Base-by-base conservation (phyloP, 306 rosid genomes). In the Malus sylvestris region DNA sequence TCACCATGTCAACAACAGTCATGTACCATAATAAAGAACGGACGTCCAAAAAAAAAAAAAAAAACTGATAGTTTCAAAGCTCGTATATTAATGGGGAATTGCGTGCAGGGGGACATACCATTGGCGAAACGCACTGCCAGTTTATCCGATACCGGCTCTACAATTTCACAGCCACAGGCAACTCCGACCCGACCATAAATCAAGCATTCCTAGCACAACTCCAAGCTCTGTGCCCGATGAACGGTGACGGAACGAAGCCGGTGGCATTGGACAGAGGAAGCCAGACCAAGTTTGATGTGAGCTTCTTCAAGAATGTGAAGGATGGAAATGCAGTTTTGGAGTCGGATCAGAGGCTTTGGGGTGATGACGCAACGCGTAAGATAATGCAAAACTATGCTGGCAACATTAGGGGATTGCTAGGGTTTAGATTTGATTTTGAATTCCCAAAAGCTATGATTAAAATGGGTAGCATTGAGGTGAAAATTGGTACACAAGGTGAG, bases 341-440 rank as follows among this genome's bases (percentile, higher is more conserved):
- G 85, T 93, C 96, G 2, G 98, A 91, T 22, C 95, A 89, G 78
- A 82, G 93, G 85, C 83, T 93, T 4, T 89, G 90, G 91, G 90
- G 85, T 29, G 89, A 88, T 45, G 61, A 83, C 33, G 57, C 60
- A 19, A 86, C 93, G 0, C 69, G 70, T 60, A 81, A 40, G 45
- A 71, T 87, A 52, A 88, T 88, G 57, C 78, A 88, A 59, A 85
- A 81, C 11, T 90, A 90, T 84, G 97, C 84, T 2, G 91, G 96
- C 10, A 85, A 14, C 42, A n/a, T 87, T 23, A 81, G 89, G 80
- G 91, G 90, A 49, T 51, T 89, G 5, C 40, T 90, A 18, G 93
- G 97, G 20, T 74, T 92, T 27, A 86, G 90, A 80, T 93, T 86
- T 81, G 81, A 83, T 15, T 65, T 44, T 49, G 97, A 90, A 45